Evolutionary conservation across 352 stramenopile genomes (phyloP).

Genomic region (Thraustochytrium sp.): DNA sequence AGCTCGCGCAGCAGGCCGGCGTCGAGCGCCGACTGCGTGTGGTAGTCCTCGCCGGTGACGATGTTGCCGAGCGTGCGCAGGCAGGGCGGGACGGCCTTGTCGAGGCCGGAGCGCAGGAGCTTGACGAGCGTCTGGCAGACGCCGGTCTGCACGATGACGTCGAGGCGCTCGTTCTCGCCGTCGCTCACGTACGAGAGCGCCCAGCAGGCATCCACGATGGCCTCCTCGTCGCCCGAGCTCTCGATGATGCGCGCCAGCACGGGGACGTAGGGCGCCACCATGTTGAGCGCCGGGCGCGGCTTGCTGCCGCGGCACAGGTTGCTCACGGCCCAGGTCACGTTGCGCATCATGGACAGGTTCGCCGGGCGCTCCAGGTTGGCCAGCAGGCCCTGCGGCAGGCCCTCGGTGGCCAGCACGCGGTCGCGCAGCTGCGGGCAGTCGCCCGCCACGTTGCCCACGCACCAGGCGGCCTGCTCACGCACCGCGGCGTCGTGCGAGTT

Average conservation of each 20-base stretch:
- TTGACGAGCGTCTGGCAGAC: constrained; percentile 93
- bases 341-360: constrained; percentile 94
- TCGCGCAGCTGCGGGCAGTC: constrained; percentile 92
- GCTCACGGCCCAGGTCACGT: constrained; percentile 96
- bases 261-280: constrained; percentile 86
- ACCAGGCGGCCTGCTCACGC: constrained; percentile 88
- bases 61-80: constrained; percentile 97
- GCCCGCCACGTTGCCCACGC: constrained; percentile 97
- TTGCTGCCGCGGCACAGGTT: constrained; percentile 94
- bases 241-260: constrained; percentile 94
- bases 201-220: constrained; percentile 98
- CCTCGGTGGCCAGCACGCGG: constrained; percentile 81
- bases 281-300: constrained; percentile 89
- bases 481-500: constrained; percentile 76
- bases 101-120: constrained; percentile 80
- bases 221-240: constrained; percentile 89
- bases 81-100: constrained; percentile 88
- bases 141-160: constrained; percentile 92
- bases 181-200: constrained; percentile 95
- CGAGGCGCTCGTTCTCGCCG: constrained; percentile 97
- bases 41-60: constrained; percentile 95
- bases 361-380: constrained; percentile 83
- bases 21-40: constrained; percentile 99
- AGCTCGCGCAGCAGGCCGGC: constrained; percentile 92
- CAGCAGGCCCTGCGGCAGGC: constrained; percentile 81